Base-by-base conservation (phyloP, 2,329 filamentous ascomycete genomes). In the Ophiostoma ulmi region DNA sequence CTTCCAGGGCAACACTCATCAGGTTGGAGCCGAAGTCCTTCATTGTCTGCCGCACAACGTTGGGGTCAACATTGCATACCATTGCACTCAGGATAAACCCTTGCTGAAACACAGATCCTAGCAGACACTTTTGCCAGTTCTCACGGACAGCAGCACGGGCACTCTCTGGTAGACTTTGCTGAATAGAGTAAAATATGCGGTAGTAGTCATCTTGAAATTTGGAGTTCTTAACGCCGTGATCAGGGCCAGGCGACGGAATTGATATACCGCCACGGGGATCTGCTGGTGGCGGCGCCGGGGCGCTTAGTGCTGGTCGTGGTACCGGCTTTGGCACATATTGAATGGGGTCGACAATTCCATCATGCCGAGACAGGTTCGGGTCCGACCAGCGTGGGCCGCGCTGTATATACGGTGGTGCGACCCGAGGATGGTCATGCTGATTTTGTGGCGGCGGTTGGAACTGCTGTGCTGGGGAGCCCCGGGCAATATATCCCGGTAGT, bases 21-120 rank as follows among this genome's bases (percentile, higher is more conserved):
- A 87, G 76, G 52, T 78, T 82, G 20, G 71, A 70, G 3, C 85
- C 85, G 72, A 85, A 85, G 41, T 84, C 81, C 10, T 79, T 74
- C 13, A 86, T 76, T 1, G 81, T 78, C 8, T 77, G 77, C 11
- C 75, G 78, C 5, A 84, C 76, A 0, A 82, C 80, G 0, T 75
- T 72, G 0, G 78, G 75, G 26, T 76, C 75, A 11, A 83, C 81
- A 70, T 83, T 81, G 69, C 83, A 81, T 55, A 87, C 80, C 5
- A 80, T 77, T 0, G 83, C 81, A 82, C 84, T 79, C 76, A 87
- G 84, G 69, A 87, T 71, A 72, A 87, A 87, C 1, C 81, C 80
- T 61, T 81, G 78, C 72, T 87, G 85, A 71, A 84, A 86, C 13
- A 85, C 82, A 4, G 83, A 84, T 11, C 85, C 85, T 3, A 82